Evolutionary conservation across 148 eudicot genomes (phyloP).

Genomic region (Vaccinium vitisidaea): DNA sequence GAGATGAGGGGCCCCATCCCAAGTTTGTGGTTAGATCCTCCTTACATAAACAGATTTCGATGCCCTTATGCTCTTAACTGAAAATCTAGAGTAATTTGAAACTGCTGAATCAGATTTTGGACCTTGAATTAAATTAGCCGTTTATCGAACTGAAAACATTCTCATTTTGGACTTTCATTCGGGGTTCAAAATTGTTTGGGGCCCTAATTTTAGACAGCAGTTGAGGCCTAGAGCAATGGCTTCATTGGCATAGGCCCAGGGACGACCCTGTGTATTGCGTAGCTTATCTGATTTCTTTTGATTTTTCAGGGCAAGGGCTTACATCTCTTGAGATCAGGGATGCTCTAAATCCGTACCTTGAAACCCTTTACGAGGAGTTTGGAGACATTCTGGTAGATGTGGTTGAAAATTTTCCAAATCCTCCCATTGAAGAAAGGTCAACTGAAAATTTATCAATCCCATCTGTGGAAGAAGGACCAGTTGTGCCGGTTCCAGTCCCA

Average conservation of each 20-base stretch:
- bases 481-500: conserved; percentile 32
- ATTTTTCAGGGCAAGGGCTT: conserved; percentile 70
- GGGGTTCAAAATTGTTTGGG: neutral
- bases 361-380: conserved; percentile 55
- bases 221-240: neutral
- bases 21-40: neutral
- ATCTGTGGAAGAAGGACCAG: conserved; percentile 33
- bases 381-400: conserved; percentile 48
- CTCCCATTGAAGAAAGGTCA: conserved; percentile 36
- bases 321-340: conserved; percentile 83
- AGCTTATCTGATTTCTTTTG: conserved; percentile 10
- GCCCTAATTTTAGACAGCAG: neutral
- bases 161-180: no score
- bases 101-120: neutral
- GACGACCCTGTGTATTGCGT: neutral
- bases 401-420: conserved; percentile 59
- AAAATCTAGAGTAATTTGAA: neutral
- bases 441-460: conserved; percentile 40
- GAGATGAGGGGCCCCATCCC: neutral
- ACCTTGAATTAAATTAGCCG: neutral
- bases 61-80: neutral
- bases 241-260: neutral
- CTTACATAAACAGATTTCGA: neutral
- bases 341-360: conserved; percentile 69
- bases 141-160: neutral